Evolutionary conservation across 2,329 filamentous ascomycete genomes (phyloP).

Genomic region (Neofusicoccum ribis): DNA sequence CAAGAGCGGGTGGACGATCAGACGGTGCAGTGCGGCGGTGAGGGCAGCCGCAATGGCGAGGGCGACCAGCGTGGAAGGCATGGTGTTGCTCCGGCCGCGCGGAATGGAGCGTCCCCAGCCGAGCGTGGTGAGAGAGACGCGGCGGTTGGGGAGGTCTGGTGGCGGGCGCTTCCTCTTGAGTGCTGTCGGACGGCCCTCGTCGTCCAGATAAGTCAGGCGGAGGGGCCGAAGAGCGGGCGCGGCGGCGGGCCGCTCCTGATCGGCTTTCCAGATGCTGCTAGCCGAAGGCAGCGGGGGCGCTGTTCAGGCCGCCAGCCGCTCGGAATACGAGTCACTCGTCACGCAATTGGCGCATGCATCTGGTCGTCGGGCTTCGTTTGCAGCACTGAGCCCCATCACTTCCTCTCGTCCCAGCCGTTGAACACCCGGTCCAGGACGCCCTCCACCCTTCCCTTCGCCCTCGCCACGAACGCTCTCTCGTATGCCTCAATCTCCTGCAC

Average conservation of each 20-base stretch:
- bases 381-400: neutral
- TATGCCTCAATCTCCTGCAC: conserved; percentile 19
- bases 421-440: conserved; percentile 9
- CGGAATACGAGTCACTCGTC: too few species aligned
- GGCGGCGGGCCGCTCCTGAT: neutral
- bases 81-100: neutral
- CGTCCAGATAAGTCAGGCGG: neutral
- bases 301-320: too few species aligned
- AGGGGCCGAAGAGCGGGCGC: neutral
- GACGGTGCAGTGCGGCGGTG: neutral
- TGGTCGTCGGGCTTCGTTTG: too few species aligned
- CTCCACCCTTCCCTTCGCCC: neutral
- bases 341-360: too few species aligned
- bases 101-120: neutral
- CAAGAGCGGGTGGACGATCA: neutral
- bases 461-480: neutral
- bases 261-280: neutral
- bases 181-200: neutral
- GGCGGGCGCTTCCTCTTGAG: neutral
- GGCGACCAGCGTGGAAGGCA: neutral
- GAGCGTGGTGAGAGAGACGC: too few species aligned
- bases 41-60: neutral
- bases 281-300: neutral
- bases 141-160: neutral
- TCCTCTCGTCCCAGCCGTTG: neutral